These are phyloP conservation scores for Saturnispora zaruensis DNA, from an alignment of 805 yeast species.

Conservation along the genomic window DNA sequence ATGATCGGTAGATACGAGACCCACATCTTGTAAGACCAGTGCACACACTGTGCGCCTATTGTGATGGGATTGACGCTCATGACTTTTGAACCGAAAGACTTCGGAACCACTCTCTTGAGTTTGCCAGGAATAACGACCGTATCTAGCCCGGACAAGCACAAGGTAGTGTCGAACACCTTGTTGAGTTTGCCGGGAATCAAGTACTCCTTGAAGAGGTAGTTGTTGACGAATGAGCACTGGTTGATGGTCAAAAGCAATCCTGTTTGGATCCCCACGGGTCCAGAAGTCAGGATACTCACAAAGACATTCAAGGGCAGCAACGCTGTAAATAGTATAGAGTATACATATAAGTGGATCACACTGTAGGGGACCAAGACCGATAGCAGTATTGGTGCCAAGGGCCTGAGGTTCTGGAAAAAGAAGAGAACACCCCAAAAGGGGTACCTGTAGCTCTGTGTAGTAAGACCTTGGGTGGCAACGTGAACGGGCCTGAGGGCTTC, in stretches of 20 bases:
- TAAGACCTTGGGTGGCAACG: slow-evolving; percentile 13
- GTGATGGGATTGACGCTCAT: slow-evolving; percentile 10
- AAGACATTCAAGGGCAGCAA: slow-evolving; percentile 22
- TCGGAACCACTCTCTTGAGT: slow-evolving; percentile 24
- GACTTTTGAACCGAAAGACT: slow-evolving; percentile 20
- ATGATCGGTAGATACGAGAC: slow-evolving; percentile 21
- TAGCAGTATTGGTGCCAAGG: slow-evolving; percentile 22
- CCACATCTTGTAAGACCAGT: slow-evolving; percentile 12
- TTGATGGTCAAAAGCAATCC: slow-evolving; percentile 21
- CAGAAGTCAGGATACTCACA: slow-evolving; percentile 17
- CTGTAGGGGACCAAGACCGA: slow-evolving; percentile 20
- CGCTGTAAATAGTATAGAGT: slow-evolving; percentile 14
- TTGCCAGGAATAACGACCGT: slow-evolving; percentile 28
- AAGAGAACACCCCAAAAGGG: slow-evolving; percentile 23
- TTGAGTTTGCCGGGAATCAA: slow-evolving; percentile 22
- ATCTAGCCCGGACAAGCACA: slow-evolving; percentile 24
- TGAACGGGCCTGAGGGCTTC: slow-evolving; percentile 20
- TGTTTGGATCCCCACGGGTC: slow-evolving; percentile 24
- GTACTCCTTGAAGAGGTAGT: slow-evolving; percentile 20
- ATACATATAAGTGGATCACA: slow-evolving; percentile 17
- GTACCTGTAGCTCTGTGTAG: slow-evolving; percentile 15
- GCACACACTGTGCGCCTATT: background rate
- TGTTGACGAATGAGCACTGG: slow-evolving; percentile 21
- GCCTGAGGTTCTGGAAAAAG: slow-evolving; percentile 19
- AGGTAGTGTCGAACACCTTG: slow-evolving; percentile 21